Conservation (phyloP, 345 rosid species). For the Rhodomyrtus tomentosa region DNA sequence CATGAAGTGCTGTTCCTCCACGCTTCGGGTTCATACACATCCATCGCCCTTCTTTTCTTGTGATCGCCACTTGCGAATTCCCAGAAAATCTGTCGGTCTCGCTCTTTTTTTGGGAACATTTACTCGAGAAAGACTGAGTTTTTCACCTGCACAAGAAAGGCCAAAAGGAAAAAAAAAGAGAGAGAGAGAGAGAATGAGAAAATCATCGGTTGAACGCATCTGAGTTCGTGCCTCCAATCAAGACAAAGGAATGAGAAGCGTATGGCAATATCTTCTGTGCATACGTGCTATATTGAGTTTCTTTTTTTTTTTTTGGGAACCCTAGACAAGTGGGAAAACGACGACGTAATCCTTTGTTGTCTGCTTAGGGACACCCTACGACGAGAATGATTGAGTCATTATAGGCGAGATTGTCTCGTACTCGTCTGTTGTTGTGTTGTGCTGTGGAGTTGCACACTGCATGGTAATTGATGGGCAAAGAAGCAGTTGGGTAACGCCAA, state of each 20-base stretch:
- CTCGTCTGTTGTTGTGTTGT: constrained; percentile 7
- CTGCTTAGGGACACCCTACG: background rate
- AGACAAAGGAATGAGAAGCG: background rate
- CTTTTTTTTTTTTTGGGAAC: background rate
- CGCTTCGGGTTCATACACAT: background rate
- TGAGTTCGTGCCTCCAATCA: background rate
- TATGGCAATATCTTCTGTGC: background rate
- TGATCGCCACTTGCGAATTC: background rate
- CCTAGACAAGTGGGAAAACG: background rate
- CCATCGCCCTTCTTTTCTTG: background rate
- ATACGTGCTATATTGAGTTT: background rate
- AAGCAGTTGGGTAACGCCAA: constrained; percentile 21
- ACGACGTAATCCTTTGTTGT: background rate
- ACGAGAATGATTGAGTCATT: background rate
- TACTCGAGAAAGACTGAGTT: background rate
- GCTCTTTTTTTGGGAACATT: background rate
- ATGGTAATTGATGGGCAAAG: constrained; percentile 1
- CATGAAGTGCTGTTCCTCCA: background rate
- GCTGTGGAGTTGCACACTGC: background rate
- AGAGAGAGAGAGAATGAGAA: background rate
- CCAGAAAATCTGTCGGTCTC: background rate
- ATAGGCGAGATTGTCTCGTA: background rate
- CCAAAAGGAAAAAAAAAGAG: background rate
- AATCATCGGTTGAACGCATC: background rate
- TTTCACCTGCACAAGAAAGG: background rate